Conservation (phyloP, 2,329 filamentous ascomycete species). For the Exophiala sideris region DNA sequence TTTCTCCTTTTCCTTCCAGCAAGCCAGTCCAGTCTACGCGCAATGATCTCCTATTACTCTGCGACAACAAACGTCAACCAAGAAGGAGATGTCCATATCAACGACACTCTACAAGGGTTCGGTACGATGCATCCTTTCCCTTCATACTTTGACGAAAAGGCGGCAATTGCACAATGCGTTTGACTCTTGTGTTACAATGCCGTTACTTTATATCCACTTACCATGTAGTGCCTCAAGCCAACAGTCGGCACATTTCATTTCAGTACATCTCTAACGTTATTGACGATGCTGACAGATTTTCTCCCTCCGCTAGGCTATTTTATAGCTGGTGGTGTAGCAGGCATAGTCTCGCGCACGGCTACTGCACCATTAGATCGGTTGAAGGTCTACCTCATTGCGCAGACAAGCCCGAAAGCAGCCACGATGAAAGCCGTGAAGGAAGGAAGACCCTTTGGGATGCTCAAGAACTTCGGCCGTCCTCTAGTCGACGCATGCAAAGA, state of each 20-base stretch:
- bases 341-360: conserved; percentile 89
- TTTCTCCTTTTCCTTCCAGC: conserved; percentile 86
- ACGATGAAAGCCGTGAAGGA: conserved; percentile 65
- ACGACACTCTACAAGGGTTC: conserved; percentile 88
- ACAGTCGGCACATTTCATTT: background rate
- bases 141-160: background rate
- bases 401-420: conserved; percentile 63
- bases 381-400: conserved; percentile 95
- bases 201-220: background rate
- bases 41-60: conserved; percentile 86
- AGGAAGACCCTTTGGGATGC: conserved; percentile 63
- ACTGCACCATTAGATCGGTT: conserved; percentile 95
- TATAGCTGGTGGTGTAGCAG: conserved; percentile 88
- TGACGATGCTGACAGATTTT: conserved; percentile 59
- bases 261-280: conserved; percentile 12
- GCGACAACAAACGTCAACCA: conserved; percentile 83
- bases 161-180: background rate
- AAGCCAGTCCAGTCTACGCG: conserved; percentile 67
- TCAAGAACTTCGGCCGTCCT: conserved; percentile 65
- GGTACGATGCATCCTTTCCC: conserved; percentile 57
- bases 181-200: background rate
- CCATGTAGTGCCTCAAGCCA: background rate
- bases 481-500: conserved; percentile 71
- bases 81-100: conserved; percentile 91
- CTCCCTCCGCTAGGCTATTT: conserved; percentile 95